A percentile compares a stretch with the other conserved stretches of the same genome.
Conservation (phyloP, 345 rosid genomes). For the Citrus reticulata region DNA sequence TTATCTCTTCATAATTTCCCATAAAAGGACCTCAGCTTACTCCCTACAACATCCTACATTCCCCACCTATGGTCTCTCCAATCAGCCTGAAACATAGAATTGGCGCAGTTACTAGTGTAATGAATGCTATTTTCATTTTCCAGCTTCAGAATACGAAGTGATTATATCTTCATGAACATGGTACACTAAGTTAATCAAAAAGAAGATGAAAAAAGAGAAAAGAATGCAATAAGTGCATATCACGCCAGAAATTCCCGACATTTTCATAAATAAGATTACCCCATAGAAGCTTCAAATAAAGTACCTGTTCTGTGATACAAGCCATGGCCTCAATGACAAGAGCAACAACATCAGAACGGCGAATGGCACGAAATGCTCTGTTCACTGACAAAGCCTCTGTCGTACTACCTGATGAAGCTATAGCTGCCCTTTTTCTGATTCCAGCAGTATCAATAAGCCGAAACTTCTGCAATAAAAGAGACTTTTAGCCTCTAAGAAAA, state of each 20-base stretch:
- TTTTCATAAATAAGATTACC: not conserved
- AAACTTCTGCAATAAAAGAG: conserved; percentile 62
- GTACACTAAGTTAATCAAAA: not conserved
- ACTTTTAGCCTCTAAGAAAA: conserved; percentile 9
- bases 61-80: not conserved
- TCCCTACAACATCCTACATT: not conserved
- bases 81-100: not conserved
- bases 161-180: not conserved
- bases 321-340: conserved; percentile 97
- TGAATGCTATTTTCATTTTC: not conserved
- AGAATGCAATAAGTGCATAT: not conserved
- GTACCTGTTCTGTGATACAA: conserved; percentile 94
- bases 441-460: conserved; percentile 96
- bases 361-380: conserved; percentile 89
- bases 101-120: not conserved
- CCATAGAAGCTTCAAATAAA: conserved; percentile 13
- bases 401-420: conserved; percentile 85
- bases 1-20: not conserved
- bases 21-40: not conserved
- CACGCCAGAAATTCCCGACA: not conserved
- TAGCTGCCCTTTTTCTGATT: conserved; percentile 83
- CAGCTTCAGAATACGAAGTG: not conserved
- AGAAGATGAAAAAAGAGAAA: not conserved
- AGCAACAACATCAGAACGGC: conserved; percentile 94
- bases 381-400: conserved; percentile 93